Conservation (phyloP, 2,329 filamentous ascomycete species). For the Diaporthe caulivora region DNA sequence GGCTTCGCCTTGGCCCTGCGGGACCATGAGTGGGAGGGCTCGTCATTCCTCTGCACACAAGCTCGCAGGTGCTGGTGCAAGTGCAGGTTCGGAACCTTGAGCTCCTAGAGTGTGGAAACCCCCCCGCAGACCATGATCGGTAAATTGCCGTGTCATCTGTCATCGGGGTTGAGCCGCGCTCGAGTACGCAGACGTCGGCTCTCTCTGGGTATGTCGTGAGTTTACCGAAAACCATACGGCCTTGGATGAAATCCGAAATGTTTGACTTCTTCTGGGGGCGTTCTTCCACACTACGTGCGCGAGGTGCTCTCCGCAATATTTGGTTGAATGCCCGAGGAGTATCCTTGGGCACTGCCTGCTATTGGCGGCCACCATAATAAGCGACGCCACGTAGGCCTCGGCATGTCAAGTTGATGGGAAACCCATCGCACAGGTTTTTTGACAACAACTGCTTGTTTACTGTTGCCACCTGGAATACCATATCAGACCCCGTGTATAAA, state of each 20-base stretch:
- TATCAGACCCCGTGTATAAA: constrained; percentile 12
- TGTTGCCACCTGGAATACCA: neutral
- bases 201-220: neutral
- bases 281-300: neutral
- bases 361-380: neutral
- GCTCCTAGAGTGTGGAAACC: neutral
- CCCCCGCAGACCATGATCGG: constrained; percentile 11
- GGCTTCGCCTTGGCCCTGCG: constrained; percentile 22
- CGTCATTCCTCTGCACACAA: neutral
- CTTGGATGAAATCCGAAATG: constrained; percentile 9
- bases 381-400: neutral
- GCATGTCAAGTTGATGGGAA: neutral
- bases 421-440: neutral
- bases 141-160: constrained; percentile 15
- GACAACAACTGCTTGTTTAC: neutral
- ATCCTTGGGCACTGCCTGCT: neutral
- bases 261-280: neutral
- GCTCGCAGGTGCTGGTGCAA: too few species aligned
- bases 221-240: neutral
- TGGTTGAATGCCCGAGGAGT: too few species aligned
- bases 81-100: constrained; percentile 12
- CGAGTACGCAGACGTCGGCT: neutral
- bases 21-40: neutral
- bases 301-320: neutral
- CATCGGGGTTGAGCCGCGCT: neutral